Percentiles rank a stretch among this genome's conserved stretches.
phyloP scores from a whole-genome alignment of 305 asterid species.

The Euphrasia arctica region DNA sequence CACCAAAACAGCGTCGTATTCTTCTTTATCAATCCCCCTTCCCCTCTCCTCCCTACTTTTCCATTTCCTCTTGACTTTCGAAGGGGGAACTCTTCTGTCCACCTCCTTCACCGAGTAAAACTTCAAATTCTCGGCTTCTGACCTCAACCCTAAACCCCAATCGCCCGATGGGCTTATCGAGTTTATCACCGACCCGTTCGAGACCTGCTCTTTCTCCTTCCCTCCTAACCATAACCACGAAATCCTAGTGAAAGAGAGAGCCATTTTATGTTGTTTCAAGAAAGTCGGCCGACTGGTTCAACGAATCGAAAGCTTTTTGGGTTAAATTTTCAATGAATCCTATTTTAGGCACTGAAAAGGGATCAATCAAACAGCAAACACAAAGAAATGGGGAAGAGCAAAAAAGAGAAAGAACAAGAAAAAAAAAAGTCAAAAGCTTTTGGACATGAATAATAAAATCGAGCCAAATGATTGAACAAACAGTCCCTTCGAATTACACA shows the following conservation, averaged over 20 bases:
- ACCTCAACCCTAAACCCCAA: slow-evolving; percentile 70
- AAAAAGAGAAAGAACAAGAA: too few relatives aligned
- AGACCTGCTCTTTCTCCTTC: slow-evolving; percentile 65
- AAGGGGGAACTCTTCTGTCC: slow-evolving; percentile 44
- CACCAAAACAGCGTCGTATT: slow-evolving; percentile 77
- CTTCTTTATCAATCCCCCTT: slow-evolving; percentile 64
- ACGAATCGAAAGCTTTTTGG: too few relatives aligned
- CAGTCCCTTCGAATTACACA: too few relatives aligned
- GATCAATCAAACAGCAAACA: slow-evolving; percentile 23
- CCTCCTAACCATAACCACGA: slow-evolving; percentile 82
- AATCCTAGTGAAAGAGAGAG: slow-evolving; percentile 71
- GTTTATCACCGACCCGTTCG: slow-evolving; percentile 56
- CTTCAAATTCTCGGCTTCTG: slow-evolving; percentile 58
- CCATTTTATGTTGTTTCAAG: slow-evolving; percentile 35
- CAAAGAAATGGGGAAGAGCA: too few relatives aligned
- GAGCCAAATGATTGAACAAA: too few relatives aligned
- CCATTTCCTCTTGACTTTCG: slow-evolving; percentile 76
- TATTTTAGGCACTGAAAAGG: slow-evolving; percentile 20
- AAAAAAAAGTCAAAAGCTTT: too few relatives aligned
- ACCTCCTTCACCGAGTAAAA: slow-evolving; percentile 50
- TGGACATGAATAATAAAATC: too few relatives aligned
- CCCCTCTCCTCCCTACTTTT: slow-evolving; percentile 82
- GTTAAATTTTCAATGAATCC: slow-evolving; percentile 21
- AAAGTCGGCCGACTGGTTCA: too few relatives aligned
- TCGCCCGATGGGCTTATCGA: slow-evolving; percentile 66